These are phyloP conservation scores for Calocybe gangraenosa DNA, from an alignment of 768 basidiomycete genomes.

Conservation along the genomic window DNA sequence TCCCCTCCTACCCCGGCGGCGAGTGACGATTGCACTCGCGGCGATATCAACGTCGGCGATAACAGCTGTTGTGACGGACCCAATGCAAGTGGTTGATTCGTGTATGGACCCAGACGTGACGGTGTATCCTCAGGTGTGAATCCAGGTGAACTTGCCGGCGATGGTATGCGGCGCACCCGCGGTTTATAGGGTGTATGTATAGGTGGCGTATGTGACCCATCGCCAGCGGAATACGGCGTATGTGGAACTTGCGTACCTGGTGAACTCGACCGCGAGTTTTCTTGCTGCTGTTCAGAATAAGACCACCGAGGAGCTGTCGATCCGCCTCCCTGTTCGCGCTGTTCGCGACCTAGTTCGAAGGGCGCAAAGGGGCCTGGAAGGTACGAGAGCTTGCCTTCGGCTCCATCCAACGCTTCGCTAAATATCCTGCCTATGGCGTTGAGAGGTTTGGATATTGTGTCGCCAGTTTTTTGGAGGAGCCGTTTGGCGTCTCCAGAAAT, in stretches of 20 bases:
- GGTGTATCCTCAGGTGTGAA: slow-evolving; percentile 46
- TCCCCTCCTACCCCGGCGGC: slow-evolving; percentile 29
- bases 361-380: slow-evolving; percentile 70
- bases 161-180: slow-evolving; percentile 53
- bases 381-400: slow-evolving; percentile 59
- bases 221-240: slow-evolving; percentile 36
- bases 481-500: slow-evolving; percentile 72
- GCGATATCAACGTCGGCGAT: slow-evolving; percentile 34
- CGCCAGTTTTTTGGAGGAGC: slow-evolving; percentile 86
- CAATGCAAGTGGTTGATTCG: slow-evolving; percentile 44
- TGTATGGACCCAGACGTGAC: slow-evolving; percentile 41
- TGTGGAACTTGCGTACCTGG: slow-evolving; percentile 11
- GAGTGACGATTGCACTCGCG: slow-evolving; percentile 40
- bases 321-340: slow-evolving; percentile 26
- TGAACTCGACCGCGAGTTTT: slow-evolving; percentile 10
- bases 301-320: slow-evolving; percentile 32
- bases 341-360: slow-evolving; percentile 57
- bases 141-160: slow-evolving; percentile 35
- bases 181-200: slow-evolving; percentile 74
- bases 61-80: slow-evolving; percentile 42
- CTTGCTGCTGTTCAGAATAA: slow-evolving; percentile 28
- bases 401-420: slow-evolving; percentile 74
- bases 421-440: slow-evolving; percentile 86
- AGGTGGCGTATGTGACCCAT: slow-evolving; percentile 29
- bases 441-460: slow-evolving; percentile 88